These are phyloP conservation scores for Phaeosphaeria sp. DNA, from an alignment of 2,329 filamentous ascomycete species.

Conservation along the genomic window DNA sequence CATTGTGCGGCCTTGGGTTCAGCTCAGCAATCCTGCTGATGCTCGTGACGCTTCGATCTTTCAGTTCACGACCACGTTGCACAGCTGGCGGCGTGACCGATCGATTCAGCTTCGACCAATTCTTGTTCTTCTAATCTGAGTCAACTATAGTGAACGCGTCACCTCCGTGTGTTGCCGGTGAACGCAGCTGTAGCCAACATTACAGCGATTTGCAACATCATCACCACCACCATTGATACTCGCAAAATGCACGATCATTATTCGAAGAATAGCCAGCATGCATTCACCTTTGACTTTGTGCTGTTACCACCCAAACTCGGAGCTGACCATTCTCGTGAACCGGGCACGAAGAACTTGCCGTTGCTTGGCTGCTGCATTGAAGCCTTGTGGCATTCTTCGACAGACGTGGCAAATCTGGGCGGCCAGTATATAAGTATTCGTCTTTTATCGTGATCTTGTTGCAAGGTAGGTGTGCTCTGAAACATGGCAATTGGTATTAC, in stretches of 20 bases:
- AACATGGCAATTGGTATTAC: constrained; percentile 1
- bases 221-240: too few species aligned
- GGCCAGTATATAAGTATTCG: background rate
- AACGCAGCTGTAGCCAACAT: too few species aligned
- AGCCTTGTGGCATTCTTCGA: constrained; percentile 1
- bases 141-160: background rate
- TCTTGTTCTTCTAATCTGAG: background rate
- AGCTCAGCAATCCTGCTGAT: background rate
- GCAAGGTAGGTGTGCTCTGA: background rate
- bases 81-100: constrained; percentile 1
- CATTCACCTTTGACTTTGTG: background rate
- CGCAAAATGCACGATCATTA: too few species aligned
- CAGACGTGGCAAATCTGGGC: constrained; percentile 10
- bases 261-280: too few species aligned
- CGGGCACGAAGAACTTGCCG: background rate
- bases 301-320: background rate
- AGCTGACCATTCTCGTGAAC: background rate
- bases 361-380: background rate
- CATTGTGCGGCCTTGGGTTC: background rate
- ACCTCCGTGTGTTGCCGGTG: background rate
- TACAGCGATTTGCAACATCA: too few species aligned
- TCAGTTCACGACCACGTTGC: background rate
- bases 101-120: constrained; percentile 1
- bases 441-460: background rate
- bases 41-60: background rate